Conservation (phyloP, 345 rosid genomes). For the Brassica napus region Da-Ae NC_063444.1:4661501-4662000, state of each 20-base stretch:
- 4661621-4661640: neutral
- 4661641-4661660: neutral
- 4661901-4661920: slow-evolving; percentile 76
- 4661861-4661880: slow-evolving; percentile 85
- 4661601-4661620: slow-evolving; percentile 87
- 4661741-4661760: slow-evolving; percentile 92
- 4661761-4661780: slow-evolving; percentile 71
- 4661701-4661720: slow-evolving; percentile 96
- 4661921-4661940: slow-evolving; percentile 55
- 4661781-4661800: neutral
- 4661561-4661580: slow-evolving; percentile 58
- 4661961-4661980: neutral
- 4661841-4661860: slow-evolving; percentile 62
- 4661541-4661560: slow-evolving; percentile 53
- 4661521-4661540: slow-evolving; percentile 70
- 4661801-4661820: neutral
- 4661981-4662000: slow-evolving; percentile 32
- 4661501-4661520: slow-evolving; percentile 68
- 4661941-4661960: slow-evolving; percentile 5
- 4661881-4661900: slow-evolving; percentile 99
- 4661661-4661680: slow-evolving; percentile 15
- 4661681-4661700: slow-evolving; percentile 96
- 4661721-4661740: slow-evolving; percentile 89
- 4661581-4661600: slow-evolving; percentile 93
- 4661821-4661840: neutral